These are phyloP conservation scores for Groenewaldozyma tartarivorans DNA, from an alignment of 805 yeast genomes.

Conservation along the genomic window DNA sequence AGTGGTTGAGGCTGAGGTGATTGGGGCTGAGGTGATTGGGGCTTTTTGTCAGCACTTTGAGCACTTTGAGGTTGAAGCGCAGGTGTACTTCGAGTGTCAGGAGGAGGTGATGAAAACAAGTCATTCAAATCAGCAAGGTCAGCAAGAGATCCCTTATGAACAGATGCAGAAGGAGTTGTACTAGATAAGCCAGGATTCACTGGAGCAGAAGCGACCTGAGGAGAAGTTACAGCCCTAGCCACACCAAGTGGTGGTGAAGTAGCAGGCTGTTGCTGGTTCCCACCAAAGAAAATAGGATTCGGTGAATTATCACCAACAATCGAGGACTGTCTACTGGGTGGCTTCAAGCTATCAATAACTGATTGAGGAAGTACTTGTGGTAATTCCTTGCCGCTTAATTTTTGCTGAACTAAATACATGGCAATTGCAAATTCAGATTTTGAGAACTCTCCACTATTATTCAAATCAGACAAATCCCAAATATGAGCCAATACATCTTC, in stretches of 20 bases:
- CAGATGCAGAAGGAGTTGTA: slow-evolving; percentile 11
- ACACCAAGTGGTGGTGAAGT: slow-evolving; percentile 1
- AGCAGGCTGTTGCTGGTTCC: background rate
- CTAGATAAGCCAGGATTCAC: too few relatives aligned
- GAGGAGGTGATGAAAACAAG: slow-evolving; percentile 37
- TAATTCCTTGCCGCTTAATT: slow-evolving; percentile 63
- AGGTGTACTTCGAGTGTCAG: slow-evolving; percentile 29
- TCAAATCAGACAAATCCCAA: slow-evolving; percentile 92
- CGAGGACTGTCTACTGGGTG: slow-evolving; percentile 7
- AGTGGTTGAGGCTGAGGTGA: too few relatives aligned
- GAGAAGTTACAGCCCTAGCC: background rate
- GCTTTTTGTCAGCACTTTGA: slow-evolving; percentile 13
- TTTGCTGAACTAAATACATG: slow-evolving; percentile 83
- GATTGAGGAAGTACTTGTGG: slow-evolving; percentile 72
- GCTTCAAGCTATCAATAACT: slow-evolving; percentile 29
- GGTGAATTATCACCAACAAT: slow-evolving; percentile 4
- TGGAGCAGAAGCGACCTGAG: slow-evolving; percentile 8
- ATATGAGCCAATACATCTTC: slow-evolving; percentile 64
- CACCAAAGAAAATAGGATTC: slow-evolving; percentile 5
- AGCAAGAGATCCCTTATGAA: slow-evolving; percentile 21
- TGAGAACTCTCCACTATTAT: slow-evolving; percentile 74
- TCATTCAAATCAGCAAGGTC: slow-evolving; percentile 40
- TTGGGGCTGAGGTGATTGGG: slow-evolving; percentile 15
- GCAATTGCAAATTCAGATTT: slow-evolving; percentile 85
- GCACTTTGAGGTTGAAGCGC: slow-evolving; percentile 21